These are phyloP conservation scores for Pulveroboletus sp. DNA, from an alignment of 768 basidiomycete genomes.

Conservation along the genomic window DNA sequence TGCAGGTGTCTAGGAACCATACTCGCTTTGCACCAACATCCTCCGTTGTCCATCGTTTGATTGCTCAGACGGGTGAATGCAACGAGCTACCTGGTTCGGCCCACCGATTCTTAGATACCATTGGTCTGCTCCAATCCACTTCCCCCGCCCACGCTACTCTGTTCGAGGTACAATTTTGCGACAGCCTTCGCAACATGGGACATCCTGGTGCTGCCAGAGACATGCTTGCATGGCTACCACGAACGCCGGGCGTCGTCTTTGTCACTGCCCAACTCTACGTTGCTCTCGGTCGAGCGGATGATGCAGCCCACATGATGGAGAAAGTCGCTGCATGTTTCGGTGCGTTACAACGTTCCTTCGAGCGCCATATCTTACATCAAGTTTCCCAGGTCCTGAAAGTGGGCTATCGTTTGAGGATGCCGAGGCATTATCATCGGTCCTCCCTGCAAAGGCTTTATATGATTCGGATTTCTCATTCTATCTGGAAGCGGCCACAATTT, in stretches of 20 bases:
- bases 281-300: conserved; percentile 62
- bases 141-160: conserved; percentile 65
- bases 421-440: conserved; percentile 56
- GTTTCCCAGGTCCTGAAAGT: conserved; percentile 42
- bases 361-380: neutral
- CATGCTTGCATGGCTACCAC: conserved; percentile 72
- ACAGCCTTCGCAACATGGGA: conserved; percentile 60
- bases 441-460: conserved; percentile 54
- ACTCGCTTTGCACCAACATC: conserved; percentile 47
- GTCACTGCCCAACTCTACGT: conserved; percentile 67
- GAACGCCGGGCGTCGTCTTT: conserved; percentile 72
- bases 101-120: conserved; percentile 66
- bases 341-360: conserved; percentile 34
- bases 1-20: conserved; percentile 61
- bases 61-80: conserved; percentile 48
- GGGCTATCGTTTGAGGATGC: conserved; percentile 56
- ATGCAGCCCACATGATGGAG: conserved; percentile 69
- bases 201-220: conserved; percentile 59
- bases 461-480: conserved; percentile 73
- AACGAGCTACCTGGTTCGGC: conserved; percentile 54
- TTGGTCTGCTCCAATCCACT: conserved; percentile 62
- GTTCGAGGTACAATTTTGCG: conserved; percentile 70
- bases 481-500: conserved; percentile 69
- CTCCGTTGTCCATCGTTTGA: conserved; percentile 61
- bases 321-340: conserved; percentile 74